phyloP scores from a whole-genome alignment of 2,329 filamentous ascomycete species.

The Fusarium clavum region DNA sequence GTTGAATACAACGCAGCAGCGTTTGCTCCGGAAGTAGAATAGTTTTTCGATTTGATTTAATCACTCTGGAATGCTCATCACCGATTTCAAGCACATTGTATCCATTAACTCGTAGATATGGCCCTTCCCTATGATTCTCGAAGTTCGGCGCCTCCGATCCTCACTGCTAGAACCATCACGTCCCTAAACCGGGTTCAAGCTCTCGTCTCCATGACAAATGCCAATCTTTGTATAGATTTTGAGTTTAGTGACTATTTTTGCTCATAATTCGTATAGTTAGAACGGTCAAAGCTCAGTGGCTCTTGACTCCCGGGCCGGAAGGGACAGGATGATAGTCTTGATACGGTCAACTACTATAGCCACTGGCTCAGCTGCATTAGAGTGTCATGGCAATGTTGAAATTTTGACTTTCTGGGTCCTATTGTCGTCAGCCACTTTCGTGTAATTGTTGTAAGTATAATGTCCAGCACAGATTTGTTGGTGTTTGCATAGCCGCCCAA shows the following conservation, averaged over 20 bases:
- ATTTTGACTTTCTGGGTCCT: neutral
- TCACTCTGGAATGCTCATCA: neutral
- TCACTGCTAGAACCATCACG: neutral
- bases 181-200: constrained; percentile 1
- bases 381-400: neutral
- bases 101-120: neutral
- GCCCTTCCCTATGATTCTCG: neutral
- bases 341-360: neutral
- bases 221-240: neutral
- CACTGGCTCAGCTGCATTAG: neutral
- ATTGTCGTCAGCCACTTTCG: neutral
- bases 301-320: constrained; percentile 12
- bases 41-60: neutral
- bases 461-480: neutral
- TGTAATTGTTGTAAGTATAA: neutral
- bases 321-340: neutral
- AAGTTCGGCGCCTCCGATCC: constrained; percentile 37
- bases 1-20: constrained; percentile 3
- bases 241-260: neutral
- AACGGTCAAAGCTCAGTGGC: constrained; percentile 4
- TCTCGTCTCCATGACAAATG: constrained; percentile 25
- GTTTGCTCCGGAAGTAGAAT: constrained; percentile 12
- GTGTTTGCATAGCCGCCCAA: neutral
- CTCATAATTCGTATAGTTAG: neutral
- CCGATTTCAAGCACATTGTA: neutral